Evolutionary conservation across 345 rosid species (phyloP), one percentile per base, ranked within the genome.

Genomic region (Excoecaria agallocha): DNA sequence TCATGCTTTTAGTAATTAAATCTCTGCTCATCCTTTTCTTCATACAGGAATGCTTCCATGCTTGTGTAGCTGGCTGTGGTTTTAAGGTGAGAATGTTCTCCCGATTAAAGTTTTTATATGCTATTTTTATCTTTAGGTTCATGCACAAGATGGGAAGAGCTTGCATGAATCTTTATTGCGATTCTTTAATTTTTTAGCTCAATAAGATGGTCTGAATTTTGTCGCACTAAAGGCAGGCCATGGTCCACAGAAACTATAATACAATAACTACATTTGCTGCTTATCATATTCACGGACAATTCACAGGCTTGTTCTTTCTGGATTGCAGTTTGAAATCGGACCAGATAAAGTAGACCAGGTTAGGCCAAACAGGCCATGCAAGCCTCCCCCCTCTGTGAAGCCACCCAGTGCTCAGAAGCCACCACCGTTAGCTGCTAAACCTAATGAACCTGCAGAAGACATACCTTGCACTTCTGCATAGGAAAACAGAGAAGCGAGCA

Each of bases 41-140:
- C 54, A 2, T 74, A 57, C 89, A 94, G 98, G 89, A 91, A 57
- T 94, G 98, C 78, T 94, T 94, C 77, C 87, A 79, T 73, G 98
- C 98, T 16, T 92, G 98, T 85, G 90, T 85, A 25, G 74, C 98
- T 70, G 98, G 98, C 77, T 94, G 98, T 73, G 98, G 97, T 75
- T 92, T 77, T 66, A 92, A 88, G 97, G 98, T 94, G 70, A 74
- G 84, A 72, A 73, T 75, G 46, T 39, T 60, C 69, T 63, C 67
- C 5, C 20, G 12, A 49, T 54, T 10, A 39, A 59, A 71, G 66
- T 11, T 45, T 51, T 51, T 51, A 12, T 12, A 4, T 35, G 50
- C 39, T 20, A 16, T 19, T 67, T 41, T 13, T 20, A 13, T 63
- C 49, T 17, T 7, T 35, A 50, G n/a, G 17, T 37, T 63, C 13